These are phyloP conservation scores for Pyrenula massariospora DNA, from an alignment of 495 filamentous ascomycete species.

Conservation along the genomic window DNA sequence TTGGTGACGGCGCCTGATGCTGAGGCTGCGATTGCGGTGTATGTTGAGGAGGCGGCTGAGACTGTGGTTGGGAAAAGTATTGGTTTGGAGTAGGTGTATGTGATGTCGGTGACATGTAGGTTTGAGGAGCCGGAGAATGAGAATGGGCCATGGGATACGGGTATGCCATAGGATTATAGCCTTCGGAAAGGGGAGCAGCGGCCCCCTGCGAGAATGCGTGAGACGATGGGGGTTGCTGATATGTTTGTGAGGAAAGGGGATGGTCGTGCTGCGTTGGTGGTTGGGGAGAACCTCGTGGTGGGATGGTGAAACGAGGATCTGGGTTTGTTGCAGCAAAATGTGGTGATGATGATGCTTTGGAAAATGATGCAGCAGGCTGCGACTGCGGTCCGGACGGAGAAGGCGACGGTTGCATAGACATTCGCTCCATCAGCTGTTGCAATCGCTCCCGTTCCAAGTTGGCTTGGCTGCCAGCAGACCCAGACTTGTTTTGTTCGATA, in stretches of 20 bases:
- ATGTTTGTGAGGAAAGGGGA: constrained; percentile 26
- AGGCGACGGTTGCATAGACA: constrained; percentile 61
- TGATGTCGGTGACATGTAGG: constrained; percentile 13
- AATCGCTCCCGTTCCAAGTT: constrained; percentile 78
- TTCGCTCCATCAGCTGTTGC: constrained; percentile 85
- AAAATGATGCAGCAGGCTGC: constrained; percentile 26
- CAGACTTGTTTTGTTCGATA: constrained; percentile 70
- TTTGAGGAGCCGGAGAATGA: constrained; percentile 29
- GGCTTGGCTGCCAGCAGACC: constrained; percentile 58
- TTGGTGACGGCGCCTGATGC: constrained; percentile 9
- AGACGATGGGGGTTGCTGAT: constrained; percentile 16
- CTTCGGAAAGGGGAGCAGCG: constrained; percentile 30
- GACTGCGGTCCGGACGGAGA: constrained; percentile 28
- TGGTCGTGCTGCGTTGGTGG: constrained; percentile 16
- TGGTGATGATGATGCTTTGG: constrained; percentile 27
- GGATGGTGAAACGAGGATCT: constrained; percentile 28
- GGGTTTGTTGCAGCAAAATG: constrained; percentile 25
- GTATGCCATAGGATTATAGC: constrained; percentile 45
- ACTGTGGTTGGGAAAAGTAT: constrained; percentile 20
- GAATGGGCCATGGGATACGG: constrained; percentile 25
- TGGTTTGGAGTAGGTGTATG: constrained; percentile 3
- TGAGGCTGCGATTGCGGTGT: constrained; percentile 18
- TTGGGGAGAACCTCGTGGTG: constrained; percentile 34
- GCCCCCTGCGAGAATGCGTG: constrained; percentile 36
- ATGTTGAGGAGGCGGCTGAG: constrained; percentile 23